Percentiles rank a stretch among this genome's conserved stretches.
Evolutionary conservation across 306 rosid species (phyloP).

Genomic region (Begonia loranthoides): DNA sequence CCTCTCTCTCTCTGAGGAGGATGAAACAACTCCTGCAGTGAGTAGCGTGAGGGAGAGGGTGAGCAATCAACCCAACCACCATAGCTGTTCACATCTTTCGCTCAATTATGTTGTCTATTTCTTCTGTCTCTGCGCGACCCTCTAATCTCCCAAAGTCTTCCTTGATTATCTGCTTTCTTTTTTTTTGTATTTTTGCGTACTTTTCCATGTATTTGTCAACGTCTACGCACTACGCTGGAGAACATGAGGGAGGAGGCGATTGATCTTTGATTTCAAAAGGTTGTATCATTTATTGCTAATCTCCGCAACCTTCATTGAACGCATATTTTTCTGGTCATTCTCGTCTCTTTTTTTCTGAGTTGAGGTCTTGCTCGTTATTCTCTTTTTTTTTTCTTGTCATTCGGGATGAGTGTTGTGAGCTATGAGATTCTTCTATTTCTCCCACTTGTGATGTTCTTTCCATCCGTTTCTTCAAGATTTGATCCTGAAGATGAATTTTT

Average conservation of each 20-base stretch:
- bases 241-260: not conserved
- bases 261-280: no score
- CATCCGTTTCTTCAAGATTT: conserved; percentile 25
- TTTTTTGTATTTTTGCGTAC: conserved; percentile 10
- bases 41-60: not conserved
- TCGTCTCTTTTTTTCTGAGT: conserved; percentile 2
- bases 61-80: conserved; percentile 4
- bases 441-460: conserved; percentile 17
- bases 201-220: conserved; percentile 17
- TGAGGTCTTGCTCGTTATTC: conserved; percentile 4
- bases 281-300: not conserved
- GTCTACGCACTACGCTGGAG: conserved; percentile 5
- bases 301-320: not conserved
- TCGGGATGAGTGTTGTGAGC: conserved; percentile 16
- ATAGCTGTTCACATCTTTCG: conserved; percentile 21
- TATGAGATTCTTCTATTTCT: conserved; percentile 14
- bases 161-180: not conserved
- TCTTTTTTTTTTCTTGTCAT: not conserved
- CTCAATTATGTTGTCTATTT: conserved; percentile 1
- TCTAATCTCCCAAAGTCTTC: conserved; percentile 1
- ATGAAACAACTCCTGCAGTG: not conserved
- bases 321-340: not conserved
- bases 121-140: conserved; percentile 1
- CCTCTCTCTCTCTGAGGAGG: conserved; percentile 1
- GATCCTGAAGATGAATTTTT: conserved; percentile 21